Evolutionary conservation across 2,329 filamentous ascomycete species (phyloP).

Genomic region (Ophiocordyceps camponoti-saundersi): DNA sequence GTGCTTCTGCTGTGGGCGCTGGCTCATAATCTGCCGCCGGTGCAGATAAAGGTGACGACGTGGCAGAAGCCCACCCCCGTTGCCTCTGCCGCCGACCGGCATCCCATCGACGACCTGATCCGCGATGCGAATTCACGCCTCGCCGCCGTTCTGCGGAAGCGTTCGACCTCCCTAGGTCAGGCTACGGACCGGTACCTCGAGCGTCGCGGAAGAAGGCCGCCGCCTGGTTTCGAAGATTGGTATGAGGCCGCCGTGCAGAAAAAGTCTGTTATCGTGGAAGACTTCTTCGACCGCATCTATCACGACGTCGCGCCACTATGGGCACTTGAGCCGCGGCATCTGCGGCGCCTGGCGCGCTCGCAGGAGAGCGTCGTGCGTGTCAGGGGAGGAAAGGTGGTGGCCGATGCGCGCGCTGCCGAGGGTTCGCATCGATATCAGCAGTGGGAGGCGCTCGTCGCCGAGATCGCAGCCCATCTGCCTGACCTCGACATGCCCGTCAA

Average conservation of each 20-base stretch:
- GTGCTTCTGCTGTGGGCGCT: neutral
- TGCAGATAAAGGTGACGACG: neutral
- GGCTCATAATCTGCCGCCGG: neutral
- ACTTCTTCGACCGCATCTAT: constrained; percentile 48
- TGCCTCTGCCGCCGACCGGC: neutral
- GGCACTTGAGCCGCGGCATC: constrained; percentile 28
- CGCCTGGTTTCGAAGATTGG: constrained; percentile 47
- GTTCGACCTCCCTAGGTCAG: neutral
- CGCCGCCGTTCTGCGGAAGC: neutral
- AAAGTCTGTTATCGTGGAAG: constrained; percentile 39
- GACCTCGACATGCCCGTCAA: constrained; percentile 54
- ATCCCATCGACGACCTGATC: neutral
- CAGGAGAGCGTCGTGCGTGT: constrained; percentile 30
- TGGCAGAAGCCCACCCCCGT: neutral
- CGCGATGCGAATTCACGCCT: neutral
- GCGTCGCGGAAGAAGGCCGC: constrained; percentile 41
- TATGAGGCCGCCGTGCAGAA: constrained; percentile 33
- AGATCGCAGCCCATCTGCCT: constrained; percentile 36
- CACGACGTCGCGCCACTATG: constrained; percentile 45
- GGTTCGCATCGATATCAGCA: constrained; percentile 10
- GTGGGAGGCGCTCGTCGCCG: constrained; percentile 30
- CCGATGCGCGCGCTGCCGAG: constrained; percentile 19
- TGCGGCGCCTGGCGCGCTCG: constrained; percentile 19
- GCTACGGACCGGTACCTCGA: constrained; percentile 38
- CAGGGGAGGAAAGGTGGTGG: constrained; percentile 23